These are phyloP conservation scores for Lactarius indigo DNA, from an alignment of 768 basidiomycete species.

Conservation along the genomic window DNA sequence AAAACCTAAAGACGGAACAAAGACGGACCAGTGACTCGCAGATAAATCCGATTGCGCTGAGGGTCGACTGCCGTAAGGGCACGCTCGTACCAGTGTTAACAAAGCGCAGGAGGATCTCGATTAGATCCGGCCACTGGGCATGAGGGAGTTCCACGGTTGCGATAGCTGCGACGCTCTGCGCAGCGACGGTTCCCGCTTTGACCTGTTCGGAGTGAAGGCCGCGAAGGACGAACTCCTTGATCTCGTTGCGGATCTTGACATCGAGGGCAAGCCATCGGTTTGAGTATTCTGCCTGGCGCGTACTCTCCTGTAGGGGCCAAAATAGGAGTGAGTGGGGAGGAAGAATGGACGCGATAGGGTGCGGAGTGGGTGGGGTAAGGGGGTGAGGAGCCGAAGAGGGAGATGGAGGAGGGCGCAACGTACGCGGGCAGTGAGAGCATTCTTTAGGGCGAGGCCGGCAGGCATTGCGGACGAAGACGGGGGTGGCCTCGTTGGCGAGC, in stretches of 20 bases:
- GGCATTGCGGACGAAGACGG: constrained; percentile 83
- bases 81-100: constrained; percentile 71
- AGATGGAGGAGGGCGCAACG: constrained; percentile 33
- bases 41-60: constrained; percentile 95
- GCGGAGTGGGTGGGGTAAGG: background rate
- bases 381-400: constrained; percentile 24
- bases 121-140: constrained; percentile 86
- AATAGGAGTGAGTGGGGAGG: constrained; percentile 4
- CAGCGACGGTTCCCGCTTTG: constrained; percentile 82
- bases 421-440: constrained; percentile 86
- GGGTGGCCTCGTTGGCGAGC: constrained; percentile 69
- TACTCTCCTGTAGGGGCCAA: constrained; percentile 52
- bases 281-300: constrained; percentile 71
- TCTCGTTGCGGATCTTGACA: constrained; percentile 62
- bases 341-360: background rate
- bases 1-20: background rate
- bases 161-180: constrained; percentile 92
- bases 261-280: constrained; percentile 81
- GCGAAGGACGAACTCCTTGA: constrained; percentile 84
- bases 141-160: constrained; percentile 89
- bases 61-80: constrained; percentile 78
- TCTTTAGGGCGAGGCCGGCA: constrained; percentile 97
- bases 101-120: constrained; percentile 83
- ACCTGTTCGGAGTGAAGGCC: constrained; percentile 70
- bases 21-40: constrained; percentile 91